Base-by-base conservation (phyloP, 352 stramenopile genomes). In the Plasmopara muralis region DNA sequence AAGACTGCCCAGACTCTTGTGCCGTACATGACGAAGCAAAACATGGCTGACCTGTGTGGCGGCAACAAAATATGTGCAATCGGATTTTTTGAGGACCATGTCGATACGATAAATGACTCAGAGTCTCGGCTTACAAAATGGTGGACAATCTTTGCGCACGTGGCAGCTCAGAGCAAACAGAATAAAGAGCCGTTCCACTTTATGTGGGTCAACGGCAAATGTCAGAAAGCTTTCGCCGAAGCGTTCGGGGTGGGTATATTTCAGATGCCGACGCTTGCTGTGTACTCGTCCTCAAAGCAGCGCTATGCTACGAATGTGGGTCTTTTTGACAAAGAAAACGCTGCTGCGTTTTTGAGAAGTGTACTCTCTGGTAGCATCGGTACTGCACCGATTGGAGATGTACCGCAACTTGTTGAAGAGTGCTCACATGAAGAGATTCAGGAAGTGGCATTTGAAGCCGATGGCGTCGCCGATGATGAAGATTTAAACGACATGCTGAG, bases 161-260 rank as follows among this genome's bases (percentile, higher is more conserved):
- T 85, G 8, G 80, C 76, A 12, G 47, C 53, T 5, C 64, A 70
- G 43, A 85, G 75, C 39, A 74, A 71, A 50, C 56, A 83, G 31
- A 61, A 69, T 10, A 60, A 62, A 8, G 69, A 88, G 50, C 78
- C 81, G 14, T 86, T 85, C 43, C 57, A 70, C 25, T 92, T 86
- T 47, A 80, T 89, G 72, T 87, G 75, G 74, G 67, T 80, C 10
- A 87, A 86, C 29, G 81, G 78, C 18, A 84, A 83, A 44, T 92
- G 81, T 38, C 81, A 92, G 39, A 72, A 57, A n/a, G 56, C 65
- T 0, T 88, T 89, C 35, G 81, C 81, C 0, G 71, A 77, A 39
- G 78, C 71, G 10, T 87, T 92, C 35, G 78, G 74, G 10, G 61
- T 89, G 28, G 81, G 77, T 8, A 55, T 69, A 15, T 92, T 82